phyloP scores from a whole-genome alignment of 2,329 filamentous ascomycete species.

The Parasarocladium wereldwijsianum region DNA sequence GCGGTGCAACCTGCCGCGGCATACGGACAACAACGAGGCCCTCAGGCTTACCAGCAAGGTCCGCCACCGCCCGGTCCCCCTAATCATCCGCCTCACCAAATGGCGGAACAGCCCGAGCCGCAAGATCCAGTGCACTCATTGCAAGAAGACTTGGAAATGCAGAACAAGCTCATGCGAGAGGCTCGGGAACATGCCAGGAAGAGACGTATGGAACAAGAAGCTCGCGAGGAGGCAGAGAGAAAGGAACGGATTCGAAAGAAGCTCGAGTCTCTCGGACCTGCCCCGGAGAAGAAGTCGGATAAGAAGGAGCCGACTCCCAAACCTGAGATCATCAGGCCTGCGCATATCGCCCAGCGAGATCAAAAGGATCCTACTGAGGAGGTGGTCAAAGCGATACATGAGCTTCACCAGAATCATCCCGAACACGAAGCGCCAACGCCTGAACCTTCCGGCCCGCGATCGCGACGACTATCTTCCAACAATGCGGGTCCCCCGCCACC shows the following conservation, averaged over 20 bases:
- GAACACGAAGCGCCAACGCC: background rate
- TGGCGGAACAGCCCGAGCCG: constrained; percentile 11
- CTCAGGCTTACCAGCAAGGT: constrained; percentile 16
- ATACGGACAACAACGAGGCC: constrained; percentile 8
- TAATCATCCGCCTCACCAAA: constrained; percentile 23
- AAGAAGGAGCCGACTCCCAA: constrained; percentile 32
- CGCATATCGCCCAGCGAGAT: constrained; percentile 20
- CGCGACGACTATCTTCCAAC: constrained; percentile 8
- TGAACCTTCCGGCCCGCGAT: background rate
- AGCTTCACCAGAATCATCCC: constrained; percentile 3
- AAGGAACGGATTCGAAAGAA: constrained; percentile 59
- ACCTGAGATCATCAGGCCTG: constrained; percentile 22
- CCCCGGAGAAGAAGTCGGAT: constrained; percentile 42
- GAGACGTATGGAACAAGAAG: constrained; percentile 52
- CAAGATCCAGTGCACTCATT: constrained; percentile 17
- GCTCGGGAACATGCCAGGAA: constrained; percentile 55
- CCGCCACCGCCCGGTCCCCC: constrained; percentile 25
- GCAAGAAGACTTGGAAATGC: constrained; percentile 40
- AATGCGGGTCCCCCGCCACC: constrained; percentile 8
- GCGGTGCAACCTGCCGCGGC: constrained; percentile 12
- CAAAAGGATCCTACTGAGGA: constrained; percentile 4
- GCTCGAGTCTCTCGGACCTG: constrained; percentile 53
- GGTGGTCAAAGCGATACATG: constrained; percentile 1
- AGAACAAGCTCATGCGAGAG: constrained; percentile 60
- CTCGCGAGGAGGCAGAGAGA: constrained; percentile 55